Percentiles rank a stretch among this genome's conserved stretches.
Evolutionary conservation across 2,329 filamentous ascomycete species (phyloP).

Genomic region (Ophiostoma tasmaniense): DNA sequence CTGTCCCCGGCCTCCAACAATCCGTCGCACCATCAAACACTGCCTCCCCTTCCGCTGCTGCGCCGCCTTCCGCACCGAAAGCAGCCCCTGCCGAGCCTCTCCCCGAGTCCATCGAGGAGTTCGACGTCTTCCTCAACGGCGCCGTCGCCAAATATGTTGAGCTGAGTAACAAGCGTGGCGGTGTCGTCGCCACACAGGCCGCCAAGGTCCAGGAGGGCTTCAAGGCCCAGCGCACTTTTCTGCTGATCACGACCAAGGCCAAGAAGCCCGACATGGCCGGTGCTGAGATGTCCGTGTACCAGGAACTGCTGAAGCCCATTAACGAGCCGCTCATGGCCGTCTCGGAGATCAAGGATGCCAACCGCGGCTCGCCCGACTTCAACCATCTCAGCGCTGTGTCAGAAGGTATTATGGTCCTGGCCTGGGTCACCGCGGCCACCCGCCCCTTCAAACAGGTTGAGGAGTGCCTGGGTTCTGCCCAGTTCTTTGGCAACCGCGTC

Average conservation of each 20-base stretch:
- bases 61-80: constrained; percentile 32
- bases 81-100: constrained; percentile 45
- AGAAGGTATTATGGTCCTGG: constrained; percentile 80
- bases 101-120: constrained; percentile 76
- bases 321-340: constrained; percentile 74
- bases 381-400: constrained; percentile 80
- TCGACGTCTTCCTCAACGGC: constrained; percentile 66
- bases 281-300: constrained; percentile 54
- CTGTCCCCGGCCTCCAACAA: constrained; percentile 38
- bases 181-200: constrained; percentile 68
- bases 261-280: constrained; percentile 73
- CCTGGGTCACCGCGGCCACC: constrained; percentile 78
- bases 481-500: constrained; percentile 93
- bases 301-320: constrained; percentile 76
- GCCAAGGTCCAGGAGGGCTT: constrained; percentile 56
- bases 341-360: constrained; percentile 71
- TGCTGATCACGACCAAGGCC: constrained; percentile 80
- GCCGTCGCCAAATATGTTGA: constrained; percentile 72
- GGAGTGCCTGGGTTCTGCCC: constrained; percentile 72
- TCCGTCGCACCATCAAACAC: constrained; percentile 30
- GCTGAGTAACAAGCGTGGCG: constrained; percentile 69
- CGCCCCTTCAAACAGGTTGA: constrained; percentile 81
- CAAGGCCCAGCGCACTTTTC: constrained; percentile 74
- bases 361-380: constrained; percentile 65
- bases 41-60: constrained; percentile 26